Conservation (phyloP, 2,329 filamentous ascomycete genomes). For the Fusarium dimerum region DNA sequence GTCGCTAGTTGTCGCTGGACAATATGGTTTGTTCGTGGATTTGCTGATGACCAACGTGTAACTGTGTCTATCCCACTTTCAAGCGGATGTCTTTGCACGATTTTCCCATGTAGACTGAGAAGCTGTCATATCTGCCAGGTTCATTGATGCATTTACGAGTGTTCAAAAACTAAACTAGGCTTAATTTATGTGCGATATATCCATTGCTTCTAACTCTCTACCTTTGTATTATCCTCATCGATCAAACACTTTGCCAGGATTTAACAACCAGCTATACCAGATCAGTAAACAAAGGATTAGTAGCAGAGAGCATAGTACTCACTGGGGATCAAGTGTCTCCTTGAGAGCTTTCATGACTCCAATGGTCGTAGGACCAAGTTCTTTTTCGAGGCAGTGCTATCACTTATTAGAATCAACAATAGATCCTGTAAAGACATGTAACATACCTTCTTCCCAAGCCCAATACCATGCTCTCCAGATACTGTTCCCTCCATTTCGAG, state of each 20-base stretch:
- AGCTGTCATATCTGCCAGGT: no score
- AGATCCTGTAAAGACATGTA: conserved; percentile 3
- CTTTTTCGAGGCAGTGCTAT: conserved; percentile 56
- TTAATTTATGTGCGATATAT: no score
- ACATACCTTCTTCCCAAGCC: conserved; percentile 69
- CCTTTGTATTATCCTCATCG: conserved; percentile 12
- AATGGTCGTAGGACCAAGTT: conserved; percentile 64
- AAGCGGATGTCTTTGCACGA: no score
- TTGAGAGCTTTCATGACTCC: conserved; percentile 69
- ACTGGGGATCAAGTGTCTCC: conserved; percentile 59
- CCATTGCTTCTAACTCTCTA: no score
- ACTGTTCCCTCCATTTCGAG: conserved; percentile 72
- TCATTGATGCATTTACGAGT: no score
- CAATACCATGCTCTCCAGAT: conserved; percentile 72
- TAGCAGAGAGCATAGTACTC: no score
- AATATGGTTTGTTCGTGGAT: no score
- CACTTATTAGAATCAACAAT: neutral
- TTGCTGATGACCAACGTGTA: no score
- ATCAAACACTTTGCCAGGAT: conserved; percentile 71
- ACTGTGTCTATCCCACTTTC: no score
- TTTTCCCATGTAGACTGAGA: no score
- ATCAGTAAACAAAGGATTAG: neutral
- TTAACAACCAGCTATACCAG: conserved; percentile 58
- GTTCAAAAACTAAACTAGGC: neutral
- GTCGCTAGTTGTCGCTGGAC: no score